Evolutionary conservation across 2,329 filamentous ascomycete genomes (phyloP).

Genomic region (Seiridium cupressi): DNA sequence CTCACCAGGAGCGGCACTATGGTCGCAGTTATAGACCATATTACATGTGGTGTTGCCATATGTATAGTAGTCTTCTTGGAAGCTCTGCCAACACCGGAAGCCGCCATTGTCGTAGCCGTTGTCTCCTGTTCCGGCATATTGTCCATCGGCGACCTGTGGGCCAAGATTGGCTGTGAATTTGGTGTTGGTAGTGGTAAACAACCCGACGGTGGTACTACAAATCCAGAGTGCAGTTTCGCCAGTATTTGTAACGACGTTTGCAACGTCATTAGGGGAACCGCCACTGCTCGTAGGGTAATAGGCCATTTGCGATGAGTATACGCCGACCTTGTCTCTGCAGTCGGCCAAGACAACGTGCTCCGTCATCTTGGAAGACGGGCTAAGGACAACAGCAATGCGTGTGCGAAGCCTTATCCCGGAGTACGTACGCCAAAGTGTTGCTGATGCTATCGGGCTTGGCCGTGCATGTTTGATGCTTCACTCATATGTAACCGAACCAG

Average conservation of each 20-base stretch:
- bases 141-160: constrained; percentile 20
- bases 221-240: constrained; percentile 23
- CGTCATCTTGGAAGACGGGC: not conserved
- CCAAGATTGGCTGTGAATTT: constrained; percentile 24
- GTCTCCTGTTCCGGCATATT: constrained; percentile 23
- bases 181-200: constrained; percentile 22
- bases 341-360: constrained; percentile 27
- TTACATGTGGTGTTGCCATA: constrained; percentile 20
- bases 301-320: constrained; percentile 26
- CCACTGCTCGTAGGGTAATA: constrained; percentile 19
- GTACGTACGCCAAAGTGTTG: not conserved
- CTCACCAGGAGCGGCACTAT: constrained; percentile 20
- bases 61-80: constrained; percentile 14
- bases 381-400: not conserved
- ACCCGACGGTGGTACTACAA: constrained; percentile 17
- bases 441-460: not conserved
- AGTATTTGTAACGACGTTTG: constrained; percentile 16
- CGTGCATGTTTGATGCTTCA: not conserved
- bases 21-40: constrained; percentile 25
- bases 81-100: constrained; percentile 25
- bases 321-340: constrained; percentile 15
- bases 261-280: constrained; percentile 19
- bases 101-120: constrained; percentile 21
- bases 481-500: not conserved
- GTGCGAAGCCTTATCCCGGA: not conserved